Evolutionary conservation across 2,329 filamentous ascomycete genomes (phyloP), one percentile per base, ranked within the genome.

Genomic region (Colletotrichum tanaceti): DNA sequence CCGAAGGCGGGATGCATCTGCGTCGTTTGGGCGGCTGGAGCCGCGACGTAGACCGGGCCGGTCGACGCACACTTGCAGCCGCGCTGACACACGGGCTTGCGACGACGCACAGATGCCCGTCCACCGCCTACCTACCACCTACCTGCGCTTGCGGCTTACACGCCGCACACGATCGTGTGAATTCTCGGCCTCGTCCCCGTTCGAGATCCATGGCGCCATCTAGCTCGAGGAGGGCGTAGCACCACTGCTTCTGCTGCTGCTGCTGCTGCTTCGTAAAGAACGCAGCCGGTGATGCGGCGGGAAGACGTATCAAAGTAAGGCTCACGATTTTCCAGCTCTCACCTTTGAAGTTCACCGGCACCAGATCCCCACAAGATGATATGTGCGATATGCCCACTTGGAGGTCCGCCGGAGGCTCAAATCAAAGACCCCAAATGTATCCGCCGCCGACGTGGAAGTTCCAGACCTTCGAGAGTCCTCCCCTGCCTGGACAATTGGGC

Each of bases 1-100:
- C 58, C 46, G 46, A 60, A 52, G 46, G 46, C 16, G 20, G 11
- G 10, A 22, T 32, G 47, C 4, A 13, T 28, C 22, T 24, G 41
- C 18, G 16, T 28, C 11, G 20, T 28, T 28, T n/a, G n/a, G 35
- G 16, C 44, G 16, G 35, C 24, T 35, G 20, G 55, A 28, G 3
- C 55, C 55, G 35, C 58, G 16, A 49, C 58, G 46, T 4, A 32
- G 43, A 28, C 32, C 44, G 44, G 58, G 16, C 57, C 57, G 57
- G 46, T 28, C 44, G n/a, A 38, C 43, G 35, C n/a, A 18, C 50
- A n/a, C 10, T 13, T 22, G 20, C 24, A n/a, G 22, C 22, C 10
- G 18, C 16, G n/a, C n/a, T n/a, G 16, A 28, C 49, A 28, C 28
- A 28, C 52, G 32, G 52, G 18, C 35, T 38, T 9, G 28, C 28